Evolutionary conservation across 257 asterid genomes (phyloP).

Genomic region (Leptodermis oblonga): DNA sequence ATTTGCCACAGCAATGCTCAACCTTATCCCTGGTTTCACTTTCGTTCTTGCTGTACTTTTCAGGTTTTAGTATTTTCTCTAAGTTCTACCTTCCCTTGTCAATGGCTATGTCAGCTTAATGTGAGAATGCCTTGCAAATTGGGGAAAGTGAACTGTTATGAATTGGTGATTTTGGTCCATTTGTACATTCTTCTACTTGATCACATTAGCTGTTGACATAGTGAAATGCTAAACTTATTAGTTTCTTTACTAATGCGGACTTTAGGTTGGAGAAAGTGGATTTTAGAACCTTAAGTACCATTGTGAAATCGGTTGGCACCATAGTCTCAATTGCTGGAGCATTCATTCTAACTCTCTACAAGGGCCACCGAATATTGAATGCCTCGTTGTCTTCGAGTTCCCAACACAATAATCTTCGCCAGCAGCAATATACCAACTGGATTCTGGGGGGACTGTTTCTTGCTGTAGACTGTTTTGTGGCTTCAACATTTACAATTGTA

Average conservation of each 20-base stretch:
- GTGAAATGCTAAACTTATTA: slow-evolving; percentile 16
- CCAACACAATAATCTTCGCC: slow-evolving; percentile 17
- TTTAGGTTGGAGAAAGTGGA: slow-evolving; percentile 74
- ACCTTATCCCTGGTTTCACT: slow-evolving; percentile 84
- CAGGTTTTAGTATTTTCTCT: slow-evolving; percentile 43
- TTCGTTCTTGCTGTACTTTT: slow-evolving; percentile 68
- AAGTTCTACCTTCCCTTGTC: slow-evolving; percentile 2
- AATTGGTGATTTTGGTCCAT: not conserved
- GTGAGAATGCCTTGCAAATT: not conserved
- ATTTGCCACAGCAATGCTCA: slow-evolving; percentile 90
- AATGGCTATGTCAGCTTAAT: not conserved
- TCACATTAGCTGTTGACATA: not conserved
- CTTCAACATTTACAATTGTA: slow-evolving; percentile 66
- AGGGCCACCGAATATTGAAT: slow-evolving; percentile 57
- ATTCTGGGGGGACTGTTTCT: slow-evolving; percentile 72
- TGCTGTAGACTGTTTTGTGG: slow-evolving; percentile 50
- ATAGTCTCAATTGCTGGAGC: slow-evolving; percentile 79
- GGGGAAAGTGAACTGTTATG: not conserved
- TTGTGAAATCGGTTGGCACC: slow-evolving; percentile 69
- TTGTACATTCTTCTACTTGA: not conserved
- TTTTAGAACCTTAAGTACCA: slow-evolving; percentile 48
- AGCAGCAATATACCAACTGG: slow-evolving; percentile 43
- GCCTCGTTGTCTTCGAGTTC: slow-evolving; percentile 30
- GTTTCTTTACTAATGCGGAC: slow-evolving; percentile 17
- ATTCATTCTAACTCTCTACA: slow-evolving; percentile 65